Evolutionary conservation across 2,329 filamentous ascomycete genomes (phyloP), one percentile per base, ranked within the genome.

Genomic region (Aspergillus quadrilineatus): DNA sequence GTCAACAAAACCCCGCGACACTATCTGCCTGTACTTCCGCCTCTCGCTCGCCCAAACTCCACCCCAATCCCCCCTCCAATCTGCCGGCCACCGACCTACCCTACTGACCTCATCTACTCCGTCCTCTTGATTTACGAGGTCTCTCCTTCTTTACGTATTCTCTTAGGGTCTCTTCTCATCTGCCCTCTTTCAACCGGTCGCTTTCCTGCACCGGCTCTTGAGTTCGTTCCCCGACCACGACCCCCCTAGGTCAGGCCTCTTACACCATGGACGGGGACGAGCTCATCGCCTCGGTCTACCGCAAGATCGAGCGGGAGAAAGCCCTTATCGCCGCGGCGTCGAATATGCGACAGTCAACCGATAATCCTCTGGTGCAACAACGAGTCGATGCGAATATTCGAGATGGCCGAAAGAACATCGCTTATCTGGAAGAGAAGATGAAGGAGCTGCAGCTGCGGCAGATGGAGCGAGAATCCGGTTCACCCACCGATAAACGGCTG

Each of bases 221-320:
- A 56, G 44, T 59, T 62, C 61, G 56, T 58, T 56, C 55, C 53
- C 12, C 48, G 43, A 39, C 50, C 45, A 47, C 29, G 41, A 42
- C 50, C 54, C 50, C 42, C 37, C 44, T 54, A 47, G 56, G 42
- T 45, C 50, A 52, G 34, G 50, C 51, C 50, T 53, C 43, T 58
- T 71, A 73, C 74, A 79, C 65, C 71, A 86, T 85, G 79, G 80
- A 79, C 60, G 80, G 79, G 73, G 83, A 87, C 70, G 81, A 85
- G 65, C 80, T 85, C 63, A 82, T 86, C 77, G 86, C 86, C 77
- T 89, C 91, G 75, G 92, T 99, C 79, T 86, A 89, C 79, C 89
- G 88, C 80, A 97, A 99, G 88, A 97, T 99, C 77, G 91, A 97
- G 82, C 88, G 93, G 74, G 94, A 99, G 79, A 93, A 92, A 82